Evolutionary conservation across 1,139 yeast species (phyloP), one percentile per base, ranked within the genome.

Genomic region (Hyphopichia buzzinii): DNA sequence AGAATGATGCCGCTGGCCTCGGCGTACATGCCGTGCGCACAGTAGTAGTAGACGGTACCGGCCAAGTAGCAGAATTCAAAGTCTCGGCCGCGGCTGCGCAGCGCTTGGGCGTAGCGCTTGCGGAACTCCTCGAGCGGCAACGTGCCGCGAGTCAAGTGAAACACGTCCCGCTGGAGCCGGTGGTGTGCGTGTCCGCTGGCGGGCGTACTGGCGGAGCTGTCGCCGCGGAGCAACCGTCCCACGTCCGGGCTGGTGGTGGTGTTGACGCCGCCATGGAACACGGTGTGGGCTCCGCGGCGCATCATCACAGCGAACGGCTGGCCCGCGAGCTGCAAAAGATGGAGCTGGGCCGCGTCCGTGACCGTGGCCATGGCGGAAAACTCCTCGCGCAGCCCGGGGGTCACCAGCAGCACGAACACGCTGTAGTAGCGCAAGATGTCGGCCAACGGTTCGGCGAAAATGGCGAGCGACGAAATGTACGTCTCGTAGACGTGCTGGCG

Each of bases 381-480:
- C 1, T 42, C 40, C 19, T 44, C 11, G 12, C 43, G 35, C 25
- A 44, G 42, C 39, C 47, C 46, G 8, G 53, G 39, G 38, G 48
- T 44, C 13, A 51, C 38, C 7, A 56, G 44, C 6, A 50, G 37
- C 11, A 59, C 42, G 34, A 50, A 59, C 4, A 54, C 37, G 31
- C 63, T 67, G 37, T 55, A 55, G 33, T 59, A 58, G 33, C 62
- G 62, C 33, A 65, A 43, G 4, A 77, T 55, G 25, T 62, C 66
- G 3, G 57, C 49, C 27, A 64, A 39, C 2, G 80, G 74, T 37
- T 74, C 79, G 31, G 70, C 54, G 38, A 60, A 68, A 5, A 62
- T 55, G 2, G 78, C 81, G 41, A 74, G 46, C 0, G 73, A 57
- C 14, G 63, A 48, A 23, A 72, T 60, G 43, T 75, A 77, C 29